Percentiles rank a stretch among this genome's conserved stretches.
These are phyloP conservation scores for Penicillium crystallinum DNA, from an alignment of 495 filamentous ascomycete species.

Conservation along the genomic window DNA sequence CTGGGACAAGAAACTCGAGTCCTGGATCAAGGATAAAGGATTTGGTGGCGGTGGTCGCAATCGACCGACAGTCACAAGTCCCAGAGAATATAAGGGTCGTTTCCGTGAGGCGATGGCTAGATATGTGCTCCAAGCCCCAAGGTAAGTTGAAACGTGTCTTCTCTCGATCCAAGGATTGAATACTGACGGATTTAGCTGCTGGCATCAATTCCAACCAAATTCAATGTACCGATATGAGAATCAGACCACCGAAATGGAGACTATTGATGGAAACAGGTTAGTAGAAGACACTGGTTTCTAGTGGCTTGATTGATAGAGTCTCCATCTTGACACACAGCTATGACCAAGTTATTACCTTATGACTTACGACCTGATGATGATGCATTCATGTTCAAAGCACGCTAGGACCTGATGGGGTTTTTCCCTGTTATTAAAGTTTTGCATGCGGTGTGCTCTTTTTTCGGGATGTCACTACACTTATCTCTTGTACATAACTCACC, in stretches of 20 bases:
- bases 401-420: not conserved
- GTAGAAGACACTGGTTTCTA: not conserved
- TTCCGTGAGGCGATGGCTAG: slow-evolving; percentile 96
- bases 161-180: not conserved
- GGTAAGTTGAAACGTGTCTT: slow-evolving; percentile 31
- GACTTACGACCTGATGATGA: slow-evolving; percentile 16
- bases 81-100: slow-evolving; percentile 93
- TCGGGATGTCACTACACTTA: not conserved
- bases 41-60: slow-evolving; percentile 82
- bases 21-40: slow-evolving; percentile 95
- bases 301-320: too few species aligned
- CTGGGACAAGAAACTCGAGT: slow-evolving; percentile 98
- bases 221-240: slow-evolving; percentile 42
- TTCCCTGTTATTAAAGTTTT: not conserved
- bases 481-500: not conserved
- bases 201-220: slow-evolving; percentile 64
- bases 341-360: slow-evolving; percentile 1
- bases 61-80: slow-evolving; percentile 90
- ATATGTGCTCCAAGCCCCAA: slow-evolving; percentile 74
- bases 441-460: not conserved
- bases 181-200: slow-evolving; percentile 47
- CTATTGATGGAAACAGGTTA: slow-evolving; percentile 15
- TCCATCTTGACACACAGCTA: not conserved
- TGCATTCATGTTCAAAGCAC: too few species aligned
- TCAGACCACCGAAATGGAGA: slow-evolving; percentile 23